Evolutionary conservation across 371 early-diverging fungal species (phyloP).

Genomic region (Syncephalastrum racemosum): DNA sequence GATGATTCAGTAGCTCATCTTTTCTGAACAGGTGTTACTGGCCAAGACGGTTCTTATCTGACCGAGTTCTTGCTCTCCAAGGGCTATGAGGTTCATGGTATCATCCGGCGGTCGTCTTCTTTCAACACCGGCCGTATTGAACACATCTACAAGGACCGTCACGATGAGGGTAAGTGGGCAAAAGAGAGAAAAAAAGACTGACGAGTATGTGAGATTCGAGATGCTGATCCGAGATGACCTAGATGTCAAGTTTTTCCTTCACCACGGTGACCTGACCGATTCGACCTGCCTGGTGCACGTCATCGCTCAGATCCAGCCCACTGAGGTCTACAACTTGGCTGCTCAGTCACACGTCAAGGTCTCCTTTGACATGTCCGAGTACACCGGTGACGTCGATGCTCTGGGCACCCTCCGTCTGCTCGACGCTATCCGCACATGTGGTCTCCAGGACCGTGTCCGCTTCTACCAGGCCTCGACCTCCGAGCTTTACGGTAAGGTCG

Average conservation of each 20-base stretch:
- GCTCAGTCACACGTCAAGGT: conserved; percentile 83
- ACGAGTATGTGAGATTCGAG: neutral
- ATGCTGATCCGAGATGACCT: neutral
- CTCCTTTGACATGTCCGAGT: conserved; percentile 86
- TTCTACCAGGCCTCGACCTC: conserved; percentile 86
- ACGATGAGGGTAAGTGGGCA: conserved; percentile 52
- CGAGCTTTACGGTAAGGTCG: conserved; percentile 80
- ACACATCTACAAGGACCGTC: conserved; percentile 76
- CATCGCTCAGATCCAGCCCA: conserved; percentile 71
- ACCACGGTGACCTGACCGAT: conserved; percentile 84
- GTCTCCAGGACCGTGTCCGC: conserved; percentile 62
- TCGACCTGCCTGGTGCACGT: conserved; percentile 77
- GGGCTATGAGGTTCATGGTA: conserved; percentile 85
- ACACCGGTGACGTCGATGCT: conserved; percentile 86
- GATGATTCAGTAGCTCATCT: neutral
- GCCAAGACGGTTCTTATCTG: conserved; percentile 85
- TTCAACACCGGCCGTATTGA: conserved; percentile 86
- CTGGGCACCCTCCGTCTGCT: conserved; percentile 79
- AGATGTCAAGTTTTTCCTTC: conserved; percentile 74
- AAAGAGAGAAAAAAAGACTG: neutral
- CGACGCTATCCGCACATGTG: conserved; percentile 79
- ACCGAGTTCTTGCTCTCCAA: conserved; percentile 73
- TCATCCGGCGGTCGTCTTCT: conserved; percentile 82
- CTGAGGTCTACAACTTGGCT: conserved; percentile 76
- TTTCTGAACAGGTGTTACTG: conserved; percentile 68